Evolutionary conservation across 495 filamentous ascomycete species (phyloP), one percentile per base, ranked within the genome.

Genomic region (Platismatia glauca): DNA sequence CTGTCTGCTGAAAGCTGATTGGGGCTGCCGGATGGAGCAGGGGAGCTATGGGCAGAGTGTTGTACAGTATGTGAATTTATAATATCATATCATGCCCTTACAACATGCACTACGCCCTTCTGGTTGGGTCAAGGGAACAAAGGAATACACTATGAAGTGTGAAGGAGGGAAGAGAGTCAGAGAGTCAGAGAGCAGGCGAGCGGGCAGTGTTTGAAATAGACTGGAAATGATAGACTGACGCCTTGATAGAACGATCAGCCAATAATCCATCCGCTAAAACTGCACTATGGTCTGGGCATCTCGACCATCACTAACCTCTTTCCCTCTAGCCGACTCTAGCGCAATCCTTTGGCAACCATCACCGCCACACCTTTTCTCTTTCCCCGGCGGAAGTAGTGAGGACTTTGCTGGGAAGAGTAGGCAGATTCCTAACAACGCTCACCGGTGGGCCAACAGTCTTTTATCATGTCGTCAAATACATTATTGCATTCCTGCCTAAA

Each of bases 341-440:
- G 38, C 34, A 20, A 57, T 33, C 52, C 60, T 41, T 57, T 29
- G 57, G 60, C 60, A 62, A 39, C 39, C 60, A 62, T 62, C 60
- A 62, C 39, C 60, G 60, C 60, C 60, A 57, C 60, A 62, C 60
- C 39, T 53, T 50, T 27, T 62, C 29, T 18, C 12, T 13, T 29
- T 29, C 24, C 27, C 31, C 8, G 1, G 4, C 33, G 3, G 6
- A 9, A 46, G 3, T 39, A 5, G 2, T 13, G 38, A 39, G 38
- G 15, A n/a, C 31, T 38, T n/a, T 20, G 41, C 7, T 20, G 0
- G 8, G 4, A 27, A 13, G 12, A 48, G 43, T 46, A 27, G 44
- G 44, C 44, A 27, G 8, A 27, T 27, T 27, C 15, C 9, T 13
- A 6, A 27, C 33, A 1, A 16, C 7, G 18, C 7, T 20, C 48